Base-by-base conservation (phyloP, 805 yeast genomes). In the Ogataea corticis region DNA sequence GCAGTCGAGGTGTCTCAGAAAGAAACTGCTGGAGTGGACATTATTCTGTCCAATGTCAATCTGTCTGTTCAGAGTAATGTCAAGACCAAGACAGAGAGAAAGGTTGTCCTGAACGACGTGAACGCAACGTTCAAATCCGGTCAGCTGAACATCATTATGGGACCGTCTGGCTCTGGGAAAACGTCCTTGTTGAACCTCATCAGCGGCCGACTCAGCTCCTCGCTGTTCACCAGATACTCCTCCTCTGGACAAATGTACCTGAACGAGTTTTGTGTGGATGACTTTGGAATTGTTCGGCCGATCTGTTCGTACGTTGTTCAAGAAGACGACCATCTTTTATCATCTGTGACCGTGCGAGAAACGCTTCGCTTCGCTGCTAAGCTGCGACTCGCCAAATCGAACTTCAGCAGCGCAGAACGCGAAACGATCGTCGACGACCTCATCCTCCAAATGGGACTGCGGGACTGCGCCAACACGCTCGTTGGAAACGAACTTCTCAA, bases 81-180 rank as follows among this genome's bases (percentile, higher is more conserved):
- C 33, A 50, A 51, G 16, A 15, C 41, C 29, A 52, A 51, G 6
- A 37, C 48, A 4, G 44, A 44, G 2, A 54, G 56, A 12, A 71
- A 68, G 33, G 60, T 56, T 13, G 74, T 79, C 38, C 53, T 83
- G 32, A 57, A 71, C 33, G 61, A 71, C 14, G 67, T 86, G 12
- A 62, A 69, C 43, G 87, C 85, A 0, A 50, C 55, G 6, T 82
- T 84, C 56, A 63, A 66, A 23, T 72, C 82, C 2, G 80, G 83
- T 13, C 70, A 77, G 33, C 68, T 86, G 9, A 85, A 83, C 57
- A 87, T 83, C 4, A 83, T 85, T 35, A 77, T 85, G 82, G 94
- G 94, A 0, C 91, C 92, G 0, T 84, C 90, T 1, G 92, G 92
- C 0, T 80, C 86, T 0, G 94, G 92, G 9, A 85, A 85, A 57